A percentile compares a stretch with the other conserved stretches of the same genome.
phyloP scores from a whole-genome alignment of 2,329 filamentous ascomycete species.

The Metarhizium sp. region DNA sequence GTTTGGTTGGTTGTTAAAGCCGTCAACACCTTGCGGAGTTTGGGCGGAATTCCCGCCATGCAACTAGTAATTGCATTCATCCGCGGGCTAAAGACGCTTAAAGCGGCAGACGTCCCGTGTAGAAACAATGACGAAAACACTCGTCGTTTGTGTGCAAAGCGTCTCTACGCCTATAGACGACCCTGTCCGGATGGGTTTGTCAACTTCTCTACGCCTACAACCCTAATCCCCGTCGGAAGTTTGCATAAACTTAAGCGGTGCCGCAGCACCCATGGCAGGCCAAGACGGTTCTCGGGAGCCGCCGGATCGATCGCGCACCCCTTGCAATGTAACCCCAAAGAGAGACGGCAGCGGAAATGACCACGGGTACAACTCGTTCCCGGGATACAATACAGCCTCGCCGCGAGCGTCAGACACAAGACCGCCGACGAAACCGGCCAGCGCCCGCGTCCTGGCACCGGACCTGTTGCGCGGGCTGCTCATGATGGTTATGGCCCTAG shows the following conservation, averaged over 20 bases:
- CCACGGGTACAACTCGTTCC: conserved; percentile 11
- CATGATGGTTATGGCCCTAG: conserved; percentile 35
- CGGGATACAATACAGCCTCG: conserved; percentile 2
- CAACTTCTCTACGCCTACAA: too few relatives aligned
- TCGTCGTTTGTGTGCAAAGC: too few relatives aligned
- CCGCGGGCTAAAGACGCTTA: too few relatives aligned
- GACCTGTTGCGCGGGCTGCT: conserved; percentile 34
- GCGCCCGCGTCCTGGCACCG: conserved; percentile 28
- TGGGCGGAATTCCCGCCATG: background rate
- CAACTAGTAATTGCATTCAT: too few relatives aligned
- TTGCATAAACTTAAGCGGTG: background rate
- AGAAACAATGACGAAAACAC: too few relatives aligned
- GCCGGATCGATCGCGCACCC: background rate
- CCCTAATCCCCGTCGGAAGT: too few relatives aligned
- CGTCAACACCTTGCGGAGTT: background rate
- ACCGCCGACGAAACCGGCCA: background rate
- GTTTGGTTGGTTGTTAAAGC: background rate
- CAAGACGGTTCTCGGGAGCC: background rate
- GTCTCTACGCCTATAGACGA: too few relatives aligned
- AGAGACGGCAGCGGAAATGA: conserved; percentile 4
- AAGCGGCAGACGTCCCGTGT: too few relatives aligned
- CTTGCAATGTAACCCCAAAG: too few relatives aligned
- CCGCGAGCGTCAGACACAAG: background rate
- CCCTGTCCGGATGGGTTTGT: too few relatives aligned
- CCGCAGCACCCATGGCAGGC: background rate